Evolutionary conservation across 176 grass and related monocot genomes (phyloP).

Genomic region (Carex cristatella): DNA sequence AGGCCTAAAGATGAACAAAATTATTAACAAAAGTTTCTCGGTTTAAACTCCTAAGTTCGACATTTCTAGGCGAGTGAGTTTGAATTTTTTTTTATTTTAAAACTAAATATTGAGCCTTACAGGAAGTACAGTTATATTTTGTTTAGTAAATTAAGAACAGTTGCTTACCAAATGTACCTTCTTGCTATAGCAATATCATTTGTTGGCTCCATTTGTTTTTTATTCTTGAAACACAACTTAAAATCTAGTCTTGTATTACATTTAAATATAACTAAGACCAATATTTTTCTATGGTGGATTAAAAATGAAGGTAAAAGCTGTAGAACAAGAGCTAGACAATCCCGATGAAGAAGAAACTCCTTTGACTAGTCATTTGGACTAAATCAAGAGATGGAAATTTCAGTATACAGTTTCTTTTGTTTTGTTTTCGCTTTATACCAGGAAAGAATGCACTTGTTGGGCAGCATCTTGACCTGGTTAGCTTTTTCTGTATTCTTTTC

Average conservation of each 20-base stretch:
- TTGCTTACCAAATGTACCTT: neutral
- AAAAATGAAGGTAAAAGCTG: constrained; percentile 71
- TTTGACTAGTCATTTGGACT: constrained; percentile 56
- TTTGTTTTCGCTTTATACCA: neutral
- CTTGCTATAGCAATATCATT: neutral
- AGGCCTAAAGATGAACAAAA: neutral
- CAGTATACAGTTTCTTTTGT: neutral
- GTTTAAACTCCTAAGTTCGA: neutral
- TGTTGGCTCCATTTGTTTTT: neutral
- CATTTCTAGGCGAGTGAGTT: neutral
- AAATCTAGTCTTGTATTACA: neutral
- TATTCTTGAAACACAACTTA: neutral
- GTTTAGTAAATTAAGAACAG: neutral
- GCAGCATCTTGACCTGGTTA: neutral
- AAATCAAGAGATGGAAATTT: constrained; percentile 8
- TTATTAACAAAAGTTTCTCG: neutral
- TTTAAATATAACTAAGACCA: neutral
- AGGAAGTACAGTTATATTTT: neutral
- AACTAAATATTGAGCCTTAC: neutral
- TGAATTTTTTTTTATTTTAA: neutral
- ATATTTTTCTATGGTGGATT: constrained; percentile 3
- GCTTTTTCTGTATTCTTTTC: neutral
- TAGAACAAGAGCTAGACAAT: constrained; percentile 79
- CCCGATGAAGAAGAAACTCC: constrained; percentile 49
- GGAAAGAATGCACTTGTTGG: neutral